Conservation (phyloP, 441 rosid species). For the Aleurites moluccanus region DNA sequence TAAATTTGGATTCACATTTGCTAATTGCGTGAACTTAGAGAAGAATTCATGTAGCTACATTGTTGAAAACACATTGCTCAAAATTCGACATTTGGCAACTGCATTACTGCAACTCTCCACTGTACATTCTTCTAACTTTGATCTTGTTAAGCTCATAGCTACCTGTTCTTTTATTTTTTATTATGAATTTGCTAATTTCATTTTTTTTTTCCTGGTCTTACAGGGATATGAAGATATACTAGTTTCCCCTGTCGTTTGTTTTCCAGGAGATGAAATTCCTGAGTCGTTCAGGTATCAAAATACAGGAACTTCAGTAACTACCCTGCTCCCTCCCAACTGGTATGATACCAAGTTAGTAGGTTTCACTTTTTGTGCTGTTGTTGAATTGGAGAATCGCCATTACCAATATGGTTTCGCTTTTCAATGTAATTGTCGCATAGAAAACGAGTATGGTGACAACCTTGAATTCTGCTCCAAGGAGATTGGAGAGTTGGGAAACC, state of each 20-base stretch:
- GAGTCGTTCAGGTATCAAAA: constrained; percentile 10
- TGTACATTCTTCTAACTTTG: neutral
- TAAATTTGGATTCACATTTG: constrained; percentile 18
- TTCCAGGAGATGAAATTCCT: constrained; percentile 23
- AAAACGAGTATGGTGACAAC: constrained; percentile 13
- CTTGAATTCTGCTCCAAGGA: constrained; percentile 17
- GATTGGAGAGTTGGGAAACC: constrained; percentile 15
- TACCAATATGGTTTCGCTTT: constrained; percentile 18
- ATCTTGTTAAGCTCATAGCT: neutral
- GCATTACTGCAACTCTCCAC: constrained; percentile 5
- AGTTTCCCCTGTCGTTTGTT: constrained; percentile 20
- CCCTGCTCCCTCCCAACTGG: constrained; percentile 20
- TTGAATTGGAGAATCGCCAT: constrained; percentile 13
- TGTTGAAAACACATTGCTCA: constrained; percentile 11
- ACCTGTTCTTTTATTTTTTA: neutral
- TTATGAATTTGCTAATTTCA: neutral
- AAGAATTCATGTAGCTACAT: constrained; percentile 12
- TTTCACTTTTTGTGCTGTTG: constrained; percentile 20
- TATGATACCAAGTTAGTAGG: constrained; percentile 6
- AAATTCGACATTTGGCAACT: constrained; percentile 14
- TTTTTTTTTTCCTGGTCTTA: neutral
- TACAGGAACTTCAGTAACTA: constrained; percentile 11
- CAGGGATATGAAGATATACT: constrained; percentile 18
- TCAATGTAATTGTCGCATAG: constrained; percentile 1
- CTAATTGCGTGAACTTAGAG: constrained; percentile 21